Percentiles rank a stretch among this genome's conserved stretches.
These are phyloP conservation scores for Lepiota brunneoincarnata DNA, from an alignment of 768 basidiomycete genomes.

Conservation along the genomic window DNA sequence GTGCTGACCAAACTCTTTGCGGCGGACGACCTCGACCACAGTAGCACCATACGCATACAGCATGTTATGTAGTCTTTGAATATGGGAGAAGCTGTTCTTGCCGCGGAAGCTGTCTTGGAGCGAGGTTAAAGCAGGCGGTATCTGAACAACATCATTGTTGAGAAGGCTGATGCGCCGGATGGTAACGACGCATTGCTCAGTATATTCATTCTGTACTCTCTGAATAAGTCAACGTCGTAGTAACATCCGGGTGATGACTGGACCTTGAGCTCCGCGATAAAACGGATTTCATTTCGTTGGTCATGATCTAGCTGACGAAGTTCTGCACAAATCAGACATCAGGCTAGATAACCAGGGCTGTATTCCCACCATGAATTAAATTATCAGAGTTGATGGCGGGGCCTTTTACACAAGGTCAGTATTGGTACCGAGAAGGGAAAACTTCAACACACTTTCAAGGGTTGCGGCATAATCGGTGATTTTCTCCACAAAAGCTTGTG, in stretches of 20 bases:
- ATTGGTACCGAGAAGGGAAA: constrained; percentile 33
- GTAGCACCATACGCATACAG: constrained; percentile 91
- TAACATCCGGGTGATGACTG: background rate
- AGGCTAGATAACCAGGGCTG: background rate
- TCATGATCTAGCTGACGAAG: constrained; percentile 60
- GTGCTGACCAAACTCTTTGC: constrained; percentile 82
- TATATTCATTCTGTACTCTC: constrained; percentile 63
- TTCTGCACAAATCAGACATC: constrained; percentile 35
- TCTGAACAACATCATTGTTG: constrained; percentile 76
- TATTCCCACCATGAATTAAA: constrained; percentile 5
- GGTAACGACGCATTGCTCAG: constrained; percentile 58
- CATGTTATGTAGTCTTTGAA: constrained; percentile 85
- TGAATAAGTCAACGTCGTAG: constrained; percentile 20
- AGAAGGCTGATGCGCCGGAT: constrained; percentile 76
- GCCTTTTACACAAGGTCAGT: constrained; percentile 26
- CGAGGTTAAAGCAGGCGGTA: constrained; percentile 60
- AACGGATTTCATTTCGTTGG: constrained; percentile 59
- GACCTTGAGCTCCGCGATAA: constrained; percentile 57
- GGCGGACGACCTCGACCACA: constrained; percentile 84
- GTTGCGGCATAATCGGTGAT: constrained; percentile 47
- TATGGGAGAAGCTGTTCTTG: constrained; percentile 86
- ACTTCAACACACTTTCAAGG: constrained; percentile 44
- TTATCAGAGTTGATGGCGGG: background rate
- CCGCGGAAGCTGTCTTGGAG: constrained; percentile 74
- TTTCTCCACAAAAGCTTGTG: constrained; percentile 58